Base-by-base conservation (phyloP, 1,284 basidiomycete species). In the Ganoderma leucocontextum region DNA sequence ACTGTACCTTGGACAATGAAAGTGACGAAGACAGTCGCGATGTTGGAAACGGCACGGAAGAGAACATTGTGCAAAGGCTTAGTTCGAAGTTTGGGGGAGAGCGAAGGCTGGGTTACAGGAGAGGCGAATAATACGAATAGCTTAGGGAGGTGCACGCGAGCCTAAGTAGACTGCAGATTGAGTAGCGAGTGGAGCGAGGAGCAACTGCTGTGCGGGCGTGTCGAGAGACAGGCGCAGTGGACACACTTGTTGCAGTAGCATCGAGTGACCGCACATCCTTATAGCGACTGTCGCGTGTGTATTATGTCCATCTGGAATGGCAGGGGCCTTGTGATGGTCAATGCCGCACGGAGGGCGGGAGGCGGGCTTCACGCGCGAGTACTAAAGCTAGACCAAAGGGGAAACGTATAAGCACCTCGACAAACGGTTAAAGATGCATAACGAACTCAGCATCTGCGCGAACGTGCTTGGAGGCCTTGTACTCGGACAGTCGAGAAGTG, bases 31-130 rank as follows among this genome's bases (percentile, higher is more conserved):
- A 64, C 55, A 25, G 55, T 47, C 35, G 65, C 60, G 33, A 72
- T 9, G 63, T 69, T 63, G 67, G 69, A 72, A 36, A 69, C 65
- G 33, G 71, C 42, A 61, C 71, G 71, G 65, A 69, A 72, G 64
- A 67, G 60, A 69, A 68, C 71, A 72, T 72, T 58, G 63, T 53
- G 59, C 41, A 52, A 53, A 36, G 39, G 25, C 33, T 42, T 4
- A 38, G 38, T n/a, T 62, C 38, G 29, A 65, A 25, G 44, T n/a
- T 39, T 47, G 57, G 60, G 33, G 57, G 58, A 52, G 62, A 63
- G 61, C 42, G 66, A 41, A 33, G 39, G 62, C 41, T 1, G 29
- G 44, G 36, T 44, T 44, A 47, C 5, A 42, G 8, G 41, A 53
- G 13, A 22, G 58, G 49, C 36, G 55, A 41, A 64, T 67, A 70